Evolutionary conservation across 805 yeast genomes (phyloP), one percentile per base, ranked within the genome.

Genomic region (Barnettozyma sucrosica): DNA sequence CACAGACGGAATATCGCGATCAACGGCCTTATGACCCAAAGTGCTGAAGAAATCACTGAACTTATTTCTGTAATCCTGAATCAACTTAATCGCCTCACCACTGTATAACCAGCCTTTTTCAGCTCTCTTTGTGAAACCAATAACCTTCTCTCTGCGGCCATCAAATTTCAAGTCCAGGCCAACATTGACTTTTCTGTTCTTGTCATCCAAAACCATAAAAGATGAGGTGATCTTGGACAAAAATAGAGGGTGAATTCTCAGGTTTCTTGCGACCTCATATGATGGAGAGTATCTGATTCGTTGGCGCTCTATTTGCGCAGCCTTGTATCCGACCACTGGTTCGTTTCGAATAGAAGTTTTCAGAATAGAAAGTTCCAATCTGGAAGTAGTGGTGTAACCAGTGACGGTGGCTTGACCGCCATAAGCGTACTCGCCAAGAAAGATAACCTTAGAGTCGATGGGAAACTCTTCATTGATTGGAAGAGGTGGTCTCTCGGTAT

Each of bases 121-220:
- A 37, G 66, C 70, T 58, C 82, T 80, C 50, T 81, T 76, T 2
- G 97, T 81, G 68, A 81, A 92, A 5, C 98, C 99, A 52, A 90
- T 72, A 3, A 88, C 98, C 66, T 92, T 92, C 58, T 79, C 76
- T 55, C 89, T 79, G 50, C 79, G 78, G 20, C 79, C 78, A 54
- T 90, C 96, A 65, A 83, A 85, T 66, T 90, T 90, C 64, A 93
- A 72, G 48, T 84, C 86, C 53, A 93, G 70, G 19, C 98, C 98
- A 57, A 93, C 71, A 60, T 90, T 85, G 9, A 74, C 58, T 53
- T 76, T 75, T 53, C 70, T 77, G 20, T 76, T 76, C 30, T 69
- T 68, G 19, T 73, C 72, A 50, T 76, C 80, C 26, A 71, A 75
- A 50, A 90, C 71, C 69, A 83, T 66, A 56, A 71, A 85, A 7